Conservation (phyloP, 2,329 filamentous ascomycete species). For the Colletotrichum eremochloae region DNA sequence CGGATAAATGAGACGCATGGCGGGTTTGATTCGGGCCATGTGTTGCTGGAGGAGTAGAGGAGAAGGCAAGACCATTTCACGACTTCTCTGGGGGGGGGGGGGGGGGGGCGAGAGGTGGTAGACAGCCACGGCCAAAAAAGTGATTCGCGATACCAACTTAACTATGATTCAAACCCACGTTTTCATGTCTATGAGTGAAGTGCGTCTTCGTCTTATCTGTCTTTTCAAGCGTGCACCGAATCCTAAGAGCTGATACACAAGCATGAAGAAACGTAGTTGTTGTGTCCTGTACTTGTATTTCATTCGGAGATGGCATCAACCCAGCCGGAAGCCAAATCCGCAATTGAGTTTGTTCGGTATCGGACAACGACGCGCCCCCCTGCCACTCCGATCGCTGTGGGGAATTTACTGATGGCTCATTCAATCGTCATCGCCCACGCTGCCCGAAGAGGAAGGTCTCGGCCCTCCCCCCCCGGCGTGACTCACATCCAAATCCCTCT, state of each 20-base stretch:
- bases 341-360: constrained; percentile 22
- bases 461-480: constrained; percentile 2
- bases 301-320: background rate
- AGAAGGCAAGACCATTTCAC: background rate
- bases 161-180: constrained; percentile 14
- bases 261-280: background rate
- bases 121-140: constrained; percentile 35
- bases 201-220: background rate
- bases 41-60: constrained; percentile 32
- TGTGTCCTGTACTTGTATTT: background rate
- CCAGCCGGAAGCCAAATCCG: background rate
- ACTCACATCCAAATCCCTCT: constrained; percentile 24
- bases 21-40: constrained; percentile 34
- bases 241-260: background rate
- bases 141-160: constrained; percentile 41
- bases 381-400: constrained; percentile 16
- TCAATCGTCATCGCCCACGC: constrained; percentile 24
- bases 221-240: background rate
- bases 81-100: constrained; percentile 4
- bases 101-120: background rate
- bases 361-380: constrained; percentile 3
- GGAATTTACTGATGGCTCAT: constrained; percentile 28
- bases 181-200: background rate
- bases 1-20: constrained; percentile 32
- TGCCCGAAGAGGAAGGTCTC: constrained; percentile 35